Conservation (phyloP, 2,329 filamentous ascomycete species). For the Fusarium nodosum region DNA sequence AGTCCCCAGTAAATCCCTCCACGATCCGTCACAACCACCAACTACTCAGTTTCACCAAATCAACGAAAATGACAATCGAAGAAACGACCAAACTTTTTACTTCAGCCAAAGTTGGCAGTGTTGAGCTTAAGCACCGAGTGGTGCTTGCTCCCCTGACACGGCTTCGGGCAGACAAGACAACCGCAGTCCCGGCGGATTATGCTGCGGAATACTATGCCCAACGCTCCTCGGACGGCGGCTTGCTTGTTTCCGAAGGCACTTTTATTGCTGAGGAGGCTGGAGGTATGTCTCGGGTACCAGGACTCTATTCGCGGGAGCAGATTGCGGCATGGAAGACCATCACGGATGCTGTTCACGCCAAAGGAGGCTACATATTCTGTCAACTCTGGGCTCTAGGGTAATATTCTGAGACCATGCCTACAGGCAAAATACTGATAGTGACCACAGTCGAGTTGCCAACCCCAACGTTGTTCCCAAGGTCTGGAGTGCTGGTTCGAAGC, state of each 20-base stretch:
- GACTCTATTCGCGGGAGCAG: slow-evolving; percentile 69
- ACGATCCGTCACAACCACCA: background rate
- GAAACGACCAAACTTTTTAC: slow-evolving; percentile 56
- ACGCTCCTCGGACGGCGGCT: slow-evolving; percentile 59
- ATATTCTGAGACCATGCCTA: slow-evolving; percentile 58
- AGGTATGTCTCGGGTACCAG: slow-evolving; percentile 53
- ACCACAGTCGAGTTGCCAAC: slow-evolving; percentile 39
- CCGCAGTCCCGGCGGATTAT: slow-evolving; percentile 43
- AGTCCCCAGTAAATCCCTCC: background rate
- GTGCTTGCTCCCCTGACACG: slow-evolving; percentile 71
- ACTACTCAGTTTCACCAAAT: background rate
- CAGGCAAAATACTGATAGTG: slow-evolving; percentile 5
- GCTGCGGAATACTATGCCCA: slow-evolving; percentile 64
- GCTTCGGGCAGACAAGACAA: slow-evolving; percentile 60
- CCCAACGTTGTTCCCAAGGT: slow-evolving; percentile 37
- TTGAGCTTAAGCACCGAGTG: slow-evolving; percentile 59
- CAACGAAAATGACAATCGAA: slow-evolving; percentile 21
- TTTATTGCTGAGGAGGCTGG: slow-evolving; percentile 55
- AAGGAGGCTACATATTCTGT: slow-evolving; percentile 70
- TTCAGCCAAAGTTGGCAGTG: slow-evolving; percentile 57
- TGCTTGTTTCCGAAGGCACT: slow-evolving; percentile 63
- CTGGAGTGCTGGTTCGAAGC: slow-evolving; percentile 41
- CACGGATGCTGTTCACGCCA: slow-evolving; percentile 73
- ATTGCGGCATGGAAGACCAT: slow-evolving; percentile 72
- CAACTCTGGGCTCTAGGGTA: slow-evolving; percentile 76